Evolutionary conservation across 805 yeast species (phyloP).

Genomic region (Saccharomycopsis sp.): DNA sequence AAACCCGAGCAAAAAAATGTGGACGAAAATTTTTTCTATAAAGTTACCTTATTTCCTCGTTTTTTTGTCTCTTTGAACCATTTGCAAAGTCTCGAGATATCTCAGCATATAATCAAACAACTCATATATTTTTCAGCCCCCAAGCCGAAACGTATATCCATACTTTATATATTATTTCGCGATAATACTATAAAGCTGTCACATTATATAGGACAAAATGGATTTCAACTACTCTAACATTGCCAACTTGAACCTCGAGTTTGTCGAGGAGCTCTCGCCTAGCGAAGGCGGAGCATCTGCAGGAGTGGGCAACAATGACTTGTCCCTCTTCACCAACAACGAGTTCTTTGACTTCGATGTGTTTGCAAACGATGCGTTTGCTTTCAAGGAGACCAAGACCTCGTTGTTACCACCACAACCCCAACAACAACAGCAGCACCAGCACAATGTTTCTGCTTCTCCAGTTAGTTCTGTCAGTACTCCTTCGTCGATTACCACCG

Average conservation of each 20-base stretch:
- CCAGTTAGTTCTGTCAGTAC: neutral
- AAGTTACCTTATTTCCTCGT: neutral
- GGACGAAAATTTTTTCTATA: neutral
- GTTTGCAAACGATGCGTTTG: constrained; percentile 9
- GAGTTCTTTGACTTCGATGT: constrained; percentile 15
- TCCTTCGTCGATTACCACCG: neutral
- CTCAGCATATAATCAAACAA: neutral
- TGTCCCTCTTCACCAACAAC: constrained; percentile 9
- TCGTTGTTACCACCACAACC: neutral
- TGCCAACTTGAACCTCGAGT: constrained; percentile 10
- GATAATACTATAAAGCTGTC: constrained; percentile 1
- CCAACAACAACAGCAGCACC: neutral
- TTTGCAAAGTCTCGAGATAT: too few relatives aligned
- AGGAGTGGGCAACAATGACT: constrained; percentile 5
- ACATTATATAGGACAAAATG: constrained; percentile 6
- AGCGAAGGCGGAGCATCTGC: neutral
- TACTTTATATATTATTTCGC: neutral
- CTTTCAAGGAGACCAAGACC: constrained; percentile 8
- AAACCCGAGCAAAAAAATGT: neutral
- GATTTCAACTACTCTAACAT: constrained; percentile 17
- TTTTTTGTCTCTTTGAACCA: neutral
- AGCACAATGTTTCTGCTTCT: neutral
- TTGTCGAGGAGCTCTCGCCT: constrained; percentile 8
- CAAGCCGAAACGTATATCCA: neutral
- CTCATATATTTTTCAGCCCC: neutral